Base-by-base conservation (phyloP, 2,329 filamentous ascomycete species). In the Diaporthe aspalathi region DNA sequence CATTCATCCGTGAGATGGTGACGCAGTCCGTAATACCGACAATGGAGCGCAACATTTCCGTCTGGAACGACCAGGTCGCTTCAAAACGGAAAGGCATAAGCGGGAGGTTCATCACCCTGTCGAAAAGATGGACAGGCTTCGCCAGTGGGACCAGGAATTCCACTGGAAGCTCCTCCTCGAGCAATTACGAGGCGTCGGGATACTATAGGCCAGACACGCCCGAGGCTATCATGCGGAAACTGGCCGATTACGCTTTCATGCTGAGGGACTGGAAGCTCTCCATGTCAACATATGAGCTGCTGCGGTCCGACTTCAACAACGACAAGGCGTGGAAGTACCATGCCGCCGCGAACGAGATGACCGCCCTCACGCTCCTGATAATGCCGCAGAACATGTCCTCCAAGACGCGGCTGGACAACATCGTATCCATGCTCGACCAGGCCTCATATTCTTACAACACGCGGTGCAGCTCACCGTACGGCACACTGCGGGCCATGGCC, bases 271-370 rank as follows among this genome's bases (percentile, higher is more conserved):
- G 93, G 90, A 98, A 97, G 81, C 84, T 99, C 45, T 94, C 96
- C 12, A 90, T 96, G 76, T 94, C 92, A 16, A 97, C 94, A 0
- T 99, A 98, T 79, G 95, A 99, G 70, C 88, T 99, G 6, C 83
- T 99, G 11, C 90, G 94, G 67, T 89, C 91, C 9, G 97, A 99
- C 80, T 99, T 95, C 80, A 91, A 90, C 78, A 96, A 96, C 79
- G 95, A 98, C 79, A 98, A 98, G 81, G 97, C 96, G 1, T 99
- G 96, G 96, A 94, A 90, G 76, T 93, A 98, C 78, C 94, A 98
- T 79, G 96, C 96, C 0, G 95, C 93, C 4, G 92, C 93, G 1
- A 95, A 97, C 80, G 96, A 99, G 84, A 98, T 99, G 95, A 92
- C 93, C 38, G 95, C 94, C 6, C 84, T 98, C 16, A 94, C 93